phyloP scores from a whole-genome alignment of 768 basidiomycete species.

The Rhodotorula kratochvilovae region DNA sequence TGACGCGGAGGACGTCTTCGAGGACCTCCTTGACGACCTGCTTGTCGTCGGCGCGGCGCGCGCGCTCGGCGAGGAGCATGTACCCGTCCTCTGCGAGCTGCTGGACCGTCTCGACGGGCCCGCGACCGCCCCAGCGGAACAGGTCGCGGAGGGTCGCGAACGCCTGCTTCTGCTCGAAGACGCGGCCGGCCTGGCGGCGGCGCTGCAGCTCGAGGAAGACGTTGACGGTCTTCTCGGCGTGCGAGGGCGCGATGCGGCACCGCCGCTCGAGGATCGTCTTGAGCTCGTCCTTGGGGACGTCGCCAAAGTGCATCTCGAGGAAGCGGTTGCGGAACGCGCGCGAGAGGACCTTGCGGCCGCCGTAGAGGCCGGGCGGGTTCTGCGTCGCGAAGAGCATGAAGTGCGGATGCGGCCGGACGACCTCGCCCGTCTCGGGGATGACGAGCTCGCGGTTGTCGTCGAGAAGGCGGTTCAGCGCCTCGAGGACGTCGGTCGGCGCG shows the following conservation, averaged over 20 bases:
- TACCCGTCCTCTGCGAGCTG: conserved; percentile 93
- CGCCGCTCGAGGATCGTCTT: conserved; percentile 90
- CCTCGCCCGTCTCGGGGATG: conserved; percentile 92
- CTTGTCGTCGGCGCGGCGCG: conserved; percentile 79
- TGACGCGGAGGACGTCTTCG: conserved; percentile 80
- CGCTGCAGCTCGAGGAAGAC: conserved; percentile 93
- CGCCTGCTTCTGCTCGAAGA: conserved; percentile 95
- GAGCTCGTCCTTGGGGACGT: conserved; percentile 88
- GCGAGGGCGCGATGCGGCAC: conserved; percentile 88
- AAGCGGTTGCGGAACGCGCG: conserved; percentile 96
- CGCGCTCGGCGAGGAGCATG: conserved; percentile 91
- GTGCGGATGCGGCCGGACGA: conserved; percentile 84
- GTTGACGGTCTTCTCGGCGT: conserved; percentile 78
- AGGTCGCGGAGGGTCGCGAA: conserved; percentile 95
- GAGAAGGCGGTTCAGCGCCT: conserved; percentile 89
- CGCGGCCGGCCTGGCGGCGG: conserved; percentile 78
- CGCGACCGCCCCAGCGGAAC: conserved; percentile 92
- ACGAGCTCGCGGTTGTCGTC: conserved; percentile 96
- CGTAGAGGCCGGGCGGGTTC: conserved; percentile 93
- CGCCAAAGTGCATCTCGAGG: conserved; percentile 93
- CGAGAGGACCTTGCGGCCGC: conserved; percentile 87
- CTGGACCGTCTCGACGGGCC: conserved; percentile 74
- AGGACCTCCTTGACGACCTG: conserved; percentile 84
- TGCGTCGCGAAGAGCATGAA: conserved; percentile 99
- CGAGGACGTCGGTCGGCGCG: conserved; percentile 94